Evolutionary conservation across 2,329 filamentous ascomycete genomes (phyloP).

Genomic region (Cladosporium sp.): DNA sequence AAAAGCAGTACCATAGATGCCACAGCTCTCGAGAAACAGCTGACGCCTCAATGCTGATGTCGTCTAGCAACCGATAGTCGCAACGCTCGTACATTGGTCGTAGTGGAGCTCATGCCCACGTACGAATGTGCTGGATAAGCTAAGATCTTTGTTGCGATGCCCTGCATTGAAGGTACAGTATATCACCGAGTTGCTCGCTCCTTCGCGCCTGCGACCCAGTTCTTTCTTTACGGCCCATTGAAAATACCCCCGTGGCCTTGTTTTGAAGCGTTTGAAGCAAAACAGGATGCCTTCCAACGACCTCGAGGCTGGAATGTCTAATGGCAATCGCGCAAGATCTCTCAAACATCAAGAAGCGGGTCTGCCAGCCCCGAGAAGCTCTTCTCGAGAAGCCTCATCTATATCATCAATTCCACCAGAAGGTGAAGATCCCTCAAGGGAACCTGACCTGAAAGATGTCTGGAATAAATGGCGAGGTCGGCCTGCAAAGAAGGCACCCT

Average conservation of each 20-base stretch:
- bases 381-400: neutral
- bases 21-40: neutral
- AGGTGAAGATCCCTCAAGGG: neutral
- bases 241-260: too few species aligned
- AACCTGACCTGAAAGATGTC: conserved; percentile 14
- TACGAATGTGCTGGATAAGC: neutral
- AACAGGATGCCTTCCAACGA: neutral
- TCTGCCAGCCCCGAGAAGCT: neutral
- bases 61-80: conserved; percentile 17
- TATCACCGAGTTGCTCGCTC: neutral
- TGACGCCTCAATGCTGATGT: neutral
- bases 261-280: too few species aligned
- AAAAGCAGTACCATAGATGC: neutral
- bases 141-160: neutral
- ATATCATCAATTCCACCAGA: neutral
- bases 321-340: neutral
- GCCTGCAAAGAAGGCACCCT: neutral
- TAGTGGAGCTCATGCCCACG: neutral
- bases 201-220: neutral
- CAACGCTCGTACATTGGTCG: conserved; percentile 13
- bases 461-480: conserved; percentile 8
- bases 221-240: neutral
- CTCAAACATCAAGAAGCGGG: conserved; percentile 5
- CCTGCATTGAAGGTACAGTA: neutral
- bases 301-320: neutral